Conservation (phyloP, 306 rosid species). For the Lablab purpureus region DNA sequence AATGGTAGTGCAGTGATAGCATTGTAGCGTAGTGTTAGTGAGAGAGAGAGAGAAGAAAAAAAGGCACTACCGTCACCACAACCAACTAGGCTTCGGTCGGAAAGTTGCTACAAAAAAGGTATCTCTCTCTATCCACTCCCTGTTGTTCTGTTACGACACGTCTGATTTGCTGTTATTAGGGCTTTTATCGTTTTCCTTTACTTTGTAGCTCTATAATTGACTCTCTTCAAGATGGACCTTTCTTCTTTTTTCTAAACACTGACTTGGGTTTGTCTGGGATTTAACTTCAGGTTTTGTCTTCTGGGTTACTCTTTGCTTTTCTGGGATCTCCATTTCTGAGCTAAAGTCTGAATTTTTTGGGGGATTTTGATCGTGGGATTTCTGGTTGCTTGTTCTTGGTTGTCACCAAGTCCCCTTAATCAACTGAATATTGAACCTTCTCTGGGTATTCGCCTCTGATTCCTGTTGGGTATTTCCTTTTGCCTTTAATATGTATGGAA, state of each 20-base stretch:
- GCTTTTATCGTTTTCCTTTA: slow-evolving; percentile 55
- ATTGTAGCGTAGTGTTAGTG: slow-evolving; percentile 36
- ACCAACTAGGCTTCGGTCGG: slow-evolving; percentile 76
- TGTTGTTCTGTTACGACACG: slow-evolving; percentile 48
- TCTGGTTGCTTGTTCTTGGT: slow-evolving; percentile 34
- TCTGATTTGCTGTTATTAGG: slow-evolving; percentile 54
- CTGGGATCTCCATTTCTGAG: slow-evolving; percentile 32
- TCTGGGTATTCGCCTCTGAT: slow-evolving; percentile 22
- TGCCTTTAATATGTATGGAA: background rate
- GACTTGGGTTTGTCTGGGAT: slow-evolving; percentile 32
- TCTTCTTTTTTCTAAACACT: slow-evolving; percentile 34
- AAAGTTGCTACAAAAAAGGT: slow-evolving; percentile 76
- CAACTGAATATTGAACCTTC: background rate
- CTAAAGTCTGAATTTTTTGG: slow-evolving; percentile 35
- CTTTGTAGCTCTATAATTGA: slow-evolving; percentile 46
- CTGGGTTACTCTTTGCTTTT: slow-evolving; percentile 33
- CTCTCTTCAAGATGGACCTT: slow-evolving; percentile 31
- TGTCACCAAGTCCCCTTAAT: slow-evolving; percentile 28
- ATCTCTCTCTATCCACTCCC: slow-evolving; percentile 40
- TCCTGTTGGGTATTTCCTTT: slow-evolving; percentile 28
- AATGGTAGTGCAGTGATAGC: slow-evolving; percentile 42
- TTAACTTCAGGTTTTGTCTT: slow-evolving; percentile 26
- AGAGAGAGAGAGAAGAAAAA: slow-evolving; percentile 12
- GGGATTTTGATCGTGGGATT: slow-evolving; percentile 37
- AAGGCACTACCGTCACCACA: slow-evolving; percentile 47